Conservation (phyloP, 331 rosid genomes). For the Malus hybrid region DNA sequence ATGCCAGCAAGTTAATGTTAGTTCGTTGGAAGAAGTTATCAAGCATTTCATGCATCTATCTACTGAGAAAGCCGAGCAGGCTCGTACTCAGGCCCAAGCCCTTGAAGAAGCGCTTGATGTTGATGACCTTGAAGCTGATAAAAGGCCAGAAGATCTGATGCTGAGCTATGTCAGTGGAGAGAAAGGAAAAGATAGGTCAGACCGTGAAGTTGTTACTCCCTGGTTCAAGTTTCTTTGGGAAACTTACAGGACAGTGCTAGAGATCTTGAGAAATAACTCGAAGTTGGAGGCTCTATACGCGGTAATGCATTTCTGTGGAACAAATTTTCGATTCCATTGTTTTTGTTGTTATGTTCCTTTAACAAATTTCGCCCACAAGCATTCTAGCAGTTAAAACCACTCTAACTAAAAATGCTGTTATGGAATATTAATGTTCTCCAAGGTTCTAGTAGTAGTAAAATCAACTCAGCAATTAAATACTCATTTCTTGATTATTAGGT, state of each 20-base stretch:
- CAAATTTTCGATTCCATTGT: background rate
- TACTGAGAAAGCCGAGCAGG: slow-evolving; percentile 97
- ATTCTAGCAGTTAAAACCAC: background rate
- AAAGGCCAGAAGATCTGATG: slow-evolving; percentile 95
- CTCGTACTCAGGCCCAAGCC: slow-evolving; percentile 88
- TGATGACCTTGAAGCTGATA: slow-evolving; percentile 93
- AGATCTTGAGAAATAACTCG: slow-evolving; percentile 81
- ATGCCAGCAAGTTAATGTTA: slow-evolving; percentile 93
- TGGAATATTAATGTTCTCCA: background rate
- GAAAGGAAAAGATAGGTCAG: slow-evolving; percentile 94
- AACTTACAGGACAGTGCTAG: slow-evolving; percentile 94
- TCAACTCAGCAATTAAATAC: no score
- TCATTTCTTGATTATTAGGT: background rate
- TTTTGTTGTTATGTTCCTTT: background rate
- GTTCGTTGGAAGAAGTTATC: slow-evolving; percentile 87
- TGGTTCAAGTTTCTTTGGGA: slow-evolving; percentile 99
- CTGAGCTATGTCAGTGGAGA: slow-evolving; percentile 95
- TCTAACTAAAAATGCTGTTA: background rate
- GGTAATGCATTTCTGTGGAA: slow-evolving; percentile 40
- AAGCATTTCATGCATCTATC: slow-evolving; percentile 92
- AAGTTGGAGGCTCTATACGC: slow-evolving; percentile 91
- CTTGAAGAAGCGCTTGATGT: slow-evolving; percentile 92
- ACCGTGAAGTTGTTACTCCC: slow-evolving; percentile 89
- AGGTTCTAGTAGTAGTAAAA: background rate
- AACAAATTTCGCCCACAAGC: background rate